phyloP scores from a whole-genome alignment of 768 basidiomycete genomes.

The Rhodosporidiobolus sp. region DNA sequence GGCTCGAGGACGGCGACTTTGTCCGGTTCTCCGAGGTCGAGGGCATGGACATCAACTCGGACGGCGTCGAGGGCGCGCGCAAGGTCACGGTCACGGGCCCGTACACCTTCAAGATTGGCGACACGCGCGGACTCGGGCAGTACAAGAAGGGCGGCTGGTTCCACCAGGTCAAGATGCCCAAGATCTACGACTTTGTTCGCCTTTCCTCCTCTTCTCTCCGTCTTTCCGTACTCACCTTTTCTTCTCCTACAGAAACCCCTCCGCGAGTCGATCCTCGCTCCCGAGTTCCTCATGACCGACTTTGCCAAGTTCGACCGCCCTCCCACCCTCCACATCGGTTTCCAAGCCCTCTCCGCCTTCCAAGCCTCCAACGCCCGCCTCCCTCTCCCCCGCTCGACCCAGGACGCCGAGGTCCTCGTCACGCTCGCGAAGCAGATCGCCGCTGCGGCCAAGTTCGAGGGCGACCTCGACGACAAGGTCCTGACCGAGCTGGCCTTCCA shows the following conservation, averaged over 20 bases:
- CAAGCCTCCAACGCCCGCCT: slow-evolving; percentile 60
- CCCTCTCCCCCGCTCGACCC: slow-evolving; percentile 75
- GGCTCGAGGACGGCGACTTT: slow-evolving; percentile 96
- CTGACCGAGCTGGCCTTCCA: slow-evolving; percentile 84
- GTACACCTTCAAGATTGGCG: slow-evolving; percentile 94
- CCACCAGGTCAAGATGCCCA: slow-evolving; percentile 99
- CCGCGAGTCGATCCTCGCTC: slow-evolving; percentile 71
- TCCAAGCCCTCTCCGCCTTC: slow-evolving; percentile 87
- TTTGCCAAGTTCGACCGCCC: slow-evolving; percentile 97
- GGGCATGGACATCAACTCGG: slow-evolving; percentile 71
- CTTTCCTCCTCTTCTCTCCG: not conserved
- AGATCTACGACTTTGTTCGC: slow-evolving; percentile 85
- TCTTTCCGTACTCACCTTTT: not conserved
- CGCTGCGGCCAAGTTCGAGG: slow-evolving; percentile 55
- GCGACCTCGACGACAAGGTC: slow-evolving; percentile 68
- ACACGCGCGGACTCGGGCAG: slow-evolving; percentile 70
- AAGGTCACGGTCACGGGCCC: slow-evolving; percentile 80
- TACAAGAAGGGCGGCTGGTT: slow-evolving; percentile 91
- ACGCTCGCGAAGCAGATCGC: slow-evolving; percentile 70
- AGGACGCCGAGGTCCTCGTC: slow-evolving; percentile 72
- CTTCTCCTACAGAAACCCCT: slow-evolving; percentile 76
- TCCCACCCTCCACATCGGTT: slow-evolving; percentile 81
- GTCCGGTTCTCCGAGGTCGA: slow-evolving; percentile 95
- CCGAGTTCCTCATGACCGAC: slow-evolving; percentile 90
- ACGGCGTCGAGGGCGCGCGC: slow-evolving; percentile 56